phyloP scores from a whole-genome alignment of 1,139 yeast species.

The Kodamaea suecica region DNA sequence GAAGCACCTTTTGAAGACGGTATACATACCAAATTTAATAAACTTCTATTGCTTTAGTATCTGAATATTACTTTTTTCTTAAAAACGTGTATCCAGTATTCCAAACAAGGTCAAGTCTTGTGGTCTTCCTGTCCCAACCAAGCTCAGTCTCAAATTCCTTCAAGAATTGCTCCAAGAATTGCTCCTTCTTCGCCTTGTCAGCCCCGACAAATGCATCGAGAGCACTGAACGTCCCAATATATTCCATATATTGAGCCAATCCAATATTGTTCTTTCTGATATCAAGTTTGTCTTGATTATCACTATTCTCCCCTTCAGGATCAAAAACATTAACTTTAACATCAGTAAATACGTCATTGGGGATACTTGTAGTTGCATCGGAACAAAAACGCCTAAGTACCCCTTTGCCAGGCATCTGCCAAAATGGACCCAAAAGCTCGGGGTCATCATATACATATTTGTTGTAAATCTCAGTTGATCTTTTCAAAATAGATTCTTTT shows the following conservation, averaged over 20 bases:
- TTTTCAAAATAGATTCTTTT: conserved; percentile 19
- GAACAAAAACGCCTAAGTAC: conserved; percentile 28
- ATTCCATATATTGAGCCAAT: conserved; percentile 27
- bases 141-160: conserved; percentile 25
- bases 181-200: conserved; percentile 25
- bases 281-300: conserved; percentile 9
- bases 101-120: conserved; percentile 33
- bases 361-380: conserved; percentile 33
- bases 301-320: conserved; percentile 20
- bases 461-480: conserved; percentile 26
- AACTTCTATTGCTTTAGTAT: too few species aligned
- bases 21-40: too few species aligned
- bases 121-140: conserved; percentile 33
- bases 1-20: too few species aligned
- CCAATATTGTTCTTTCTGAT: conserved; percentile 22
- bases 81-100: conserved; percentile 41
- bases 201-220: conserved; percentile 31
- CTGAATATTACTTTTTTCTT: conserved; percentile 20
- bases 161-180: conserved; percentile 21
- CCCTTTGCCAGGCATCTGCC: conserved; percentile 47
- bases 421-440: conserved; percentile 36
- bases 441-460: conserved; percentile 39
- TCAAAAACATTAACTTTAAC: conserved; percentile 26
- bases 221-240: conserved; percentile 39
- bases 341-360: conserved; percentile 27